These are phyloP conservation scores for Cladosporium sp. DNA, from an alignment of 2,329 filamentous ascomycete genomes.

Conservation along the genomic window DNA sequence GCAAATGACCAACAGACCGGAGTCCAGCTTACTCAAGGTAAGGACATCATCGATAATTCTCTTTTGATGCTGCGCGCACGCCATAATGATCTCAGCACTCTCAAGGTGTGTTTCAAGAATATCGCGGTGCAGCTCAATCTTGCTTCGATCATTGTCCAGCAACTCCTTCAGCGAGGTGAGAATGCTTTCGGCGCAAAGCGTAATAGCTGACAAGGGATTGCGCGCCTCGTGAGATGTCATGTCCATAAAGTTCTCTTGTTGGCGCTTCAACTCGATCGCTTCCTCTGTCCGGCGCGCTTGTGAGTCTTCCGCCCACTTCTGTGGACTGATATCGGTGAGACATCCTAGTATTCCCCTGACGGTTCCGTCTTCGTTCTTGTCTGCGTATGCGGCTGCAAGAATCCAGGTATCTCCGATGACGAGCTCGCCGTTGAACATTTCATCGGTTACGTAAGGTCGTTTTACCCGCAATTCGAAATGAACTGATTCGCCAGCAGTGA, in stretches of 20 bases:
- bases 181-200: constrained; percentile 47
- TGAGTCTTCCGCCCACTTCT: constrained; percentile 28
- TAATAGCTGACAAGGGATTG: constrained; percentile 41
- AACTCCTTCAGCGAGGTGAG: constrained; percentile 2
- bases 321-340: constrained; percentile 25
- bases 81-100: constrained; percentile 27
- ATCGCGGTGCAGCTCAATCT: background rate
- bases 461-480: constrained; percentile 28
- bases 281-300: constrained; percentile 19
- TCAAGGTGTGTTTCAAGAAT: constrained; percentile 2
- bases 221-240: constrained; percentile 39
- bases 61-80: constrained; percentile 30
- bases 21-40: constrained; percentile 38
- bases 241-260: constrained; percentile 31
- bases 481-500: constrained; percentile 18
- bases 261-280: constrained; percentile 24
- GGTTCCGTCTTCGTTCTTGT: constrained; percentile 59
- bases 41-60: constrained; percentile 47
- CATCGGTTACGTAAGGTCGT: constrained; percentile 3
- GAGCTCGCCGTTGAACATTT: background rate
- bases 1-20: constrained; percentile 33
- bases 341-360: constrained; percentile 55
- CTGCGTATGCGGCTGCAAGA: constrained; percentile 70
- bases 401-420: constrained; percentile 64
- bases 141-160: background rate